Conservation (phyloP, 2,329 filamentous ascomycete genomes). For the Stachybotrys echinatus region DNA sequence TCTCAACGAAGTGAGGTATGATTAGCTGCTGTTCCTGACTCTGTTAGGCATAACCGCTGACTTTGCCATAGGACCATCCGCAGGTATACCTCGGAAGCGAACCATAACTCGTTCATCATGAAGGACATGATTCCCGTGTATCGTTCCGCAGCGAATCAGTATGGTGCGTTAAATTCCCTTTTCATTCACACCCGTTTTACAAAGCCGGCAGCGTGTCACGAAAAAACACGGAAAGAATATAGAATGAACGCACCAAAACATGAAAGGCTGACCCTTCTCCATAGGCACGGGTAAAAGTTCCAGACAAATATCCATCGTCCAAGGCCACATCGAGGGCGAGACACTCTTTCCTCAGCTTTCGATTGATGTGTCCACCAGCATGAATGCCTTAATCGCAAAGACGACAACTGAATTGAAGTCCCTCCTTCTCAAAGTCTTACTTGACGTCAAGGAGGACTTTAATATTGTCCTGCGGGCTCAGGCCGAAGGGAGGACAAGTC, state of each 20-base stretch:
- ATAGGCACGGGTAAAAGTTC: conserved; percentile 1
- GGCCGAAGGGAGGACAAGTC: neutral
- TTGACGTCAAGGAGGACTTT: neutral
- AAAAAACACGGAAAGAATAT: neutral
- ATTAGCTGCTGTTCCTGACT: too few relatives aligned
- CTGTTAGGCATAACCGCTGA: neutral
- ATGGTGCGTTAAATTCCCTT: neutral
- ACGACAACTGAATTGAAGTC: neutral
- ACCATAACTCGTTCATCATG: conserved; percentile 9
- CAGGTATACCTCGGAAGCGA: conserved; percentile 8
- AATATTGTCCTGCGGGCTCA: neutral
- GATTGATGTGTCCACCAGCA: neutral
- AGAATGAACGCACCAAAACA: too few relatives aligned
- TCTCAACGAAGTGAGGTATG: conserved; percentile 5
- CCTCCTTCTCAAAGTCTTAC: neutral
- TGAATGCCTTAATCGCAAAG: neutral
- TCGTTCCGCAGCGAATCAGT: conserved; percentile 2
- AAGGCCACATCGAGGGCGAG: conserved; percentile 4
- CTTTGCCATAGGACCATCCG: conserved; percentile 3
- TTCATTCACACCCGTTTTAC: neutral
- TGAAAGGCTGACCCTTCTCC: neutral
- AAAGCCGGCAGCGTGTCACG: neutral
- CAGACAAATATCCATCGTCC: neutral
- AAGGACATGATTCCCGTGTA: conserved; percentile 9
- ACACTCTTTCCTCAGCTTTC: conserved; percentile 1